These are phyloP conservation scores for Chlorella sp. DNA, from an alignment of 139 green algal species.

Conservation along the genomic window DNA sequence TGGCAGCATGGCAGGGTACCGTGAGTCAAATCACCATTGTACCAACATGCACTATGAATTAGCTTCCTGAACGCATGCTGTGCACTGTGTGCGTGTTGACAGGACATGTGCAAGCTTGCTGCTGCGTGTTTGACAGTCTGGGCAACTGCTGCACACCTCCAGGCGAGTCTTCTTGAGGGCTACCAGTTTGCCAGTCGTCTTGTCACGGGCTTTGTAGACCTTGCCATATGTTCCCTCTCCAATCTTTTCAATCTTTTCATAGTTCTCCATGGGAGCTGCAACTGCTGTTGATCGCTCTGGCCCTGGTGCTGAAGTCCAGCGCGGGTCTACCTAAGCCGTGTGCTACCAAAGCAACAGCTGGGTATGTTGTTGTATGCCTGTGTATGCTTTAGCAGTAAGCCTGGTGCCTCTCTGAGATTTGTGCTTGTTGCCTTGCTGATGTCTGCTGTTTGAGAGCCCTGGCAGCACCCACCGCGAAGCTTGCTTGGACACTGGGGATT, in stretches of 20 bases:
- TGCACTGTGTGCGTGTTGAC: background rate
- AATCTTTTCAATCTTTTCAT: constrained; percentile 75
- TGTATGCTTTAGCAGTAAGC: no score
- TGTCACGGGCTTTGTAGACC: constrained; percentile 69
- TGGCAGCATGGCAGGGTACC: no score
- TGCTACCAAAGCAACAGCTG: no score
- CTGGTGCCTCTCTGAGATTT: no score
- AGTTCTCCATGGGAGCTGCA: background rate
- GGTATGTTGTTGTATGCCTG: no score
- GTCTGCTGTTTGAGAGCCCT: no score
- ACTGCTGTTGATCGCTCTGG: background rate
- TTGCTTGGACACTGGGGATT: no score
- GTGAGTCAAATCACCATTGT: no score
- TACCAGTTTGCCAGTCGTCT: constrained; percentile 76
- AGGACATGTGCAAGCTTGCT: background rate
- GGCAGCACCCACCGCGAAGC: no score
- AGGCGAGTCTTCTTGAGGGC: constrained; percentile 97
- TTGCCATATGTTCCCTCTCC: constrained; percentile 97
- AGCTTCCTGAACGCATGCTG: background rate
- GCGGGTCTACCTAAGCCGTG: no score
- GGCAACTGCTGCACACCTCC: constrained; percentile 50
- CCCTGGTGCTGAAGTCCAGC: no score
- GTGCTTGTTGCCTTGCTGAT: no score
- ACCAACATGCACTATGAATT: background rate
- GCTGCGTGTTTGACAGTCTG: background rate